Base-by-base conservation (phyloP, 2,329 filamentous ascomycete genomes). In the Lizonia empirigonia region DNA sequence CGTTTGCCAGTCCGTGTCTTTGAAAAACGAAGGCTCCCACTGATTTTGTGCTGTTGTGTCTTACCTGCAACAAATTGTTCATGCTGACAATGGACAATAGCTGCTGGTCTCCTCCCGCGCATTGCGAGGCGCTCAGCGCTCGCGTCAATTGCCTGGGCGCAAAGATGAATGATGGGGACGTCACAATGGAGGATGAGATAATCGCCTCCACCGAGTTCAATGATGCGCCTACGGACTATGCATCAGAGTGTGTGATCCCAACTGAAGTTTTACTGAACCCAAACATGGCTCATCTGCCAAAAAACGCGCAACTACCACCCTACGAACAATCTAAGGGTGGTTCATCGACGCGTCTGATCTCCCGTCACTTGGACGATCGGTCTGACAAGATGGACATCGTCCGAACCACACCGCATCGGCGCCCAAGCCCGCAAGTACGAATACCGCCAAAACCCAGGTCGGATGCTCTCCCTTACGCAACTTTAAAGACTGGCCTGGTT, bases 401-500 rank as follows among this genome's bases (percentile, higher is more conserved):
- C 16, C 56, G 48, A 16, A 44, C 55, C 12, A 50, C 45, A 18
- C 48, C 58, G 10, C 46, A 58, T 29, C 56, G 53, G 1, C 58
- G 60, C 10, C 13, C 50, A 39, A 64, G 61, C 24, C 63, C 63
- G 15, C 52, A 69, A 46, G 63, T 72, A 10, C 60, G 64, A 6
- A 60, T 71, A 48, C 60, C 68, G 2, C 68, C 67, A 15, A 59
- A 62, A 20, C 68, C 69, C 18, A 74, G 70, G 47, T 76, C 70
- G 49, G 44, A 63, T n/a, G 60, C 59, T 7, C 59, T 73, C 2
- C 64, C 65, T 5, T 68, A 70, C 37, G 59, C 66, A 19, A 65
- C 68, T 3, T 63, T 59, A 22, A 71, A 61, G 53, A 78, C 78
- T 7, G 78, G 78, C 0, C 66, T 81, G 2, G 77, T 81, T 60